Evolutionary conservation across 164 flowering plant genomes (phyloP).

Genomic region (Houttuynia cordata): DNA sequence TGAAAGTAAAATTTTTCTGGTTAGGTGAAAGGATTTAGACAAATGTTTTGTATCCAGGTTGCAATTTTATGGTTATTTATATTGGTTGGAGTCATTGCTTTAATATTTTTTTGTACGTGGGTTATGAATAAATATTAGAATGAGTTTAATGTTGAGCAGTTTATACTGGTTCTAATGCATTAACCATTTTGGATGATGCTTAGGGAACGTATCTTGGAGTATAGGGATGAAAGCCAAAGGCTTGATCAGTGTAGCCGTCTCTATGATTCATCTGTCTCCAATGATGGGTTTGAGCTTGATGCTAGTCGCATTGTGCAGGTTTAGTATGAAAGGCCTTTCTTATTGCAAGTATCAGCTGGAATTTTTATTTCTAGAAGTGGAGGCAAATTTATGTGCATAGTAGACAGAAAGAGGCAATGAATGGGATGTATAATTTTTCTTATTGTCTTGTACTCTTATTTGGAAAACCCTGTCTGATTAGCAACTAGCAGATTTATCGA

Average conservation of each 20-base stretch:
- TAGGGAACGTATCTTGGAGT: conserved; percentile 81
- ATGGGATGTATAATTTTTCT: not conserved
- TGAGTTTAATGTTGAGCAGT: not conserved
- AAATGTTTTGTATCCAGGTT: no score
- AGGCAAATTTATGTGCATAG: not conserved
- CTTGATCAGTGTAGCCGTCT: conserved; percentile 91
- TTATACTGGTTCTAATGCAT: not conserved
- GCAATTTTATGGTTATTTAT: no score
- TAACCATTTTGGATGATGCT: not conserved
- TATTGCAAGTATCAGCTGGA: not conserved
- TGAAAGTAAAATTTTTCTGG: no score
- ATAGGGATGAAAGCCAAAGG: conserved; percentile 82
- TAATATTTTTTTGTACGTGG: not conserved
- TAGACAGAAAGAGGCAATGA: not conserved
- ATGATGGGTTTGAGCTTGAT: conserved; percentile 76
- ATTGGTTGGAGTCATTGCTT: no score
- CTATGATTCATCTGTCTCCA: conserved; percentile 81
- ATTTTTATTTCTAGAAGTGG: not conserved
- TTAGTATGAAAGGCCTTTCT: not conserved
- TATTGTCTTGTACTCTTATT: no score
- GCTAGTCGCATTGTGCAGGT: conserved; percentile 84
- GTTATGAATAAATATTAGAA: not conserved
- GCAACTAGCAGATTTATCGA: not conserved
- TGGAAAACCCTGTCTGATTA: no score
- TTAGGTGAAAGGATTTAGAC: no score